A percentile compares a stretch with the other conserved stretches of the same genome.
phyloP scores from a whole-genome alignment of 73 alveolate species.

The Tetrahymena elliotti region DNA sequence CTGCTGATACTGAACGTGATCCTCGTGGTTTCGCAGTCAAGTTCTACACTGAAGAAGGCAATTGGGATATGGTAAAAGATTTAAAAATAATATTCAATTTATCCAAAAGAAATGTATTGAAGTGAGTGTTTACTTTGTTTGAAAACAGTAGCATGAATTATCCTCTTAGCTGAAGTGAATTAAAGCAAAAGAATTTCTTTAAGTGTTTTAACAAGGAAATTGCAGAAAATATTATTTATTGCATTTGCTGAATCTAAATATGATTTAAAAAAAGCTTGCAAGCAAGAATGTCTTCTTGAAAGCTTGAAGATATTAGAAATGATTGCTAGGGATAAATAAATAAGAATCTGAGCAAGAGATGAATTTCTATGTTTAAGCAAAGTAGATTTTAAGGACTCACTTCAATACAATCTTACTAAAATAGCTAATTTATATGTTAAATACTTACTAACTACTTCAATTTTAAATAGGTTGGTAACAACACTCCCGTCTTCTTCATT shows the following conservation, averaged over 20 bases:
- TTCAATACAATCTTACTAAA: neutral
- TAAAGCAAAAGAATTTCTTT: neutral
- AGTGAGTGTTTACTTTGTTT: neutral
- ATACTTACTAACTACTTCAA: neutral
- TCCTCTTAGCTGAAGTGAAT: too few relatives aligned
- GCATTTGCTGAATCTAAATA: too few relatives aligned
- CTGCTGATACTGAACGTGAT: conserved; percentile 85
- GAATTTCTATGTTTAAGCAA: neutral
- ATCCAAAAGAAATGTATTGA: neutral
- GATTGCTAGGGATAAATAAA: too few relatives aligned
- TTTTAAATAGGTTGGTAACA: conserved; percentile 55
- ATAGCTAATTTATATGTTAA: neutral
- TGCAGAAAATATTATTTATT: too few relatives aligned
- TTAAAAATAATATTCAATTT: neutral
- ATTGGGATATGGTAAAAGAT: conserved; percentile 70
- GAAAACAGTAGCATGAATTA: neutral
- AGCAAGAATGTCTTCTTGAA: too few relatives aligned
- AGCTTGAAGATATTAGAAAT: neutral
- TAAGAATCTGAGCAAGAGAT: neutral
- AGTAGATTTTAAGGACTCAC: neutral
- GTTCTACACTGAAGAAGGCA: conserved; percentile 91
- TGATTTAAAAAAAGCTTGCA: too few relatives aligned
- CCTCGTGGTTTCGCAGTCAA: conserved; percentile 90
- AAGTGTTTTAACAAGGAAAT: too few relatives aligned
- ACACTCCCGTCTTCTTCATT: conserved; percentile 89